Evolutionary conservation across 768 basidiomycete species (phyloP).

Genomic region (Melanogaster broomeanus): DNA sequence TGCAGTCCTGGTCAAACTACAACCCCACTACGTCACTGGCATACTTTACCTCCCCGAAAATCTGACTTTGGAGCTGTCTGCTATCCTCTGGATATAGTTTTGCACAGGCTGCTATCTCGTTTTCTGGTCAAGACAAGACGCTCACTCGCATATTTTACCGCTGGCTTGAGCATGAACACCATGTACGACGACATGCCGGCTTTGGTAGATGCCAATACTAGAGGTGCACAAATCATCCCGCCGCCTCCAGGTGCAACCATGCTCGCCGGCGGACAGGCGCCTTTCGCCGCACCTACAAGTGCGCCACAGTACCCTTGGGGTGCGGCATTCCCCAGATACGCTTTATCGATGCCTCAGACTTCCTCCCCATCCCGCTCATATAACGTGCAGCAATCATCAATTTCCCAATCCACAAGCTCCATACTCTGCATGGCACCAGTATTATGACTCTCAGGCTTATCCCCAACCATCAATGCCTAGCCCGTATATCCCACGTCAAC

Average conservation of each 20-base stretch:
- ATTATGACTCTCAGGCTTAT: constrained; percentile 4
- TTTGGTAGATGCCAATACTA: no score
- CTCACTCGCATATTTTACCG: no score
- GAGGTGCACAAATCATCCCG: constrained; percentile 19
- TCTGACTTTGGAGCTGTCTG: no score
- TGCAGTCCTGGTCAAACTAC: no score
- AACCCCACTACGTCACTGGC: no score
- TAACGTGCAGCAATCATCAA: constrained; percentile 1
- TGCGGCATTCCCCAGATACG: constrained; percentile 16
- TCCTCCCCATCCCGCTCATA: neutral
- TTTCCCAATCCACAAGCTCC: constrained; percentile 18
- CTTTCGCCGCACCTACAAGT: constrained; percentile 2
- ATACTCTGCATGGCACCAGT: constrained; percentile 4
- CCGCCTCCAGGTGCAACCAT: constrained; percentile 24
- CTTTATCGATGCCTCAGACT: neutral
- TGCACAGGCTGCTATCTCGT: no score
- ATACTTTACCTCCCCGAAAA: no score
- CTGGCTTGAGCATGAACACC: no score
- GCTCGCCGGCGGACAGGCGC: constrained; percentile 13
- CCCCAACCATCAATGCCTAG: constrained; percentile 26
- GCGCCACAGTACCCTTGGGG: constrained; percentile 14
- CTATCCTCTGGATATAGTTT: no score
- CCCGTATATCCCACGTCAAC: constrained; percentile 31
- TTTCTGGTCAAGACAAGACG: no score
- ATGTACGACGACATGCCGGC: no score